Evolutionary conservation across 352 stramenopile species (phyloP), one percentile per base, ranked within the genome.

Genomic region (Pythium phragmitis): DNA sequence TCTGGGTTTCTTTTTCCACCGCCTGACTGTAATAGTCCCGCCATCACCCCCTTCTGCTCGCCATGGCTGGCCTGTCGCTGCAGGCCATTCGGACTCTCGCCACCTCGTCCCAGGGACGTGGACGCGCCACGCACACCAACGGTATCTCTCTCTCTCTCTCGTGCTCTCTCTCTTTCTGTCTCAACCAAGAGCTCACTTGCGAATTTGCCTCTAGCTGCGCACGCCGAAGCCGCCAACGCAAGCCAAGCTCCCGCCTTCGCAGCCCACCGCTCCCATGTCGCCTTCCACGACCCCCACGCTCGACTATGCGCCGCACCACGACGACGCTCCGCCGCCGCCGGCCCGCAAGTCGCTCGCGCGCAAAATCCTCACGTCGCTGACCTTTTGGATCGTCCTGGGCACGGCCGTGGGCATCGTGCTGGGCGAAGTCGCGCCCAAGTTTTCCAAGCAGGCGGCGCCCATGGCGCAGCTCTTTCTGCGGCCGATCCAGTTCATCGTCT

Each of bases 401-500:
- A 80, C 79, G 48, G 37, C 73, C 42, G 13, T 79, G 30, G 79
- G 79, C 11, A 78, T 86, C 39, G 33, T 86, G 3, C 64, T 88
- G 3, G 79, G 77, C 16, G 47, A 81, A 45, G 75, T 76, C 26
- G 76, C 79, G 42, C 79, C 76, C 12, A 51, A 21, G 11, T 86
- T 86, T 59, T 75, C 70, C 17, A 73, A 80, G 54, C 65, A 83
- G 49, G 79, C 79, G 12, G 69, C 73, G 30, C 79, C 79, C 0
- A 78, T 85, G 70, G 74, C 78, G 53, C 74, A 86, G 36, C 59
- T 88, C 19, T 88, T 88, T 59, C 57, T 88, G 26, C 79, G 79
- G 9, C 78, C 77, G 5, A 70, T 88, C 42, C 79, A 88, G 62
- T 88, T 88, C 57, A 83, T 86, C 49, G 79, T 88, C 19, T 88